Base-by-base conservation (phyloP, 768 basidiomycete genomes). In the Calocybe cyanea region DNA sequence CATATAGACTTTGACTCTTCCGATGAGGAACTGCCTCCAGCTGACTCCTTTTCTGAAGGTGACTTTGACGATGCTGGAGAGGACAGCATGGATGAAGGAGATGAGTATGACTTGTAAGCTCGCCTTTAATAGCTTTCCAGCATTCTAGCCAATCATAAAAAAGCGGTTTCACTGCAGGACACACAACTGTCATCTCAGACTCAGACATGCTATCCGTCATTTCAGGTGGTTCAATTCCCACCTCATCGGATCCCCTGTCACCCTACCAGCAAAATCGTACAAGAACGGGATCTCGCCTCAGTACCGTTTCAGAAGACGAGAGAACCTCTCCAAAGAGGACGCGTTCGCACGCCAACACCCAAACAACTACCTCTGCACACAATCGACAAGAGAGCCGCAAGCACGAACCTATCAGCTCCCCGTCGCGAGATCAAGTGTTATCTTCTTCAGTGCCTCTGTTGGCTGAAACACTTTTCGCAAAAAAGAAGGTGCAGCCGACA, bases 101-200 rank as follows among this genome's bases (percentile, higher is more conserved):
- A 88, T 51, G 87, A 86, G 49, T 90, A 89, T 52, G 88, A 90
- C 57, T 86, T 86, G 87, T 89, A 60, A 57, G 85, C 69, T 2
- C 23, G 15, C 4, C 38, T 38, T 18, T 7, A 30, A n/a, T 6
- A 28, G 11, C 18, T 4, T 14, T 25, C 19, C n/a, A 2, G 13
- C 35, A 30, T 41, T 15, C 36, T 41, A 17, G 33, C 44, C 21
- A 48, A 15, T 2, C 8, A 15, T 49, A 35, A 35, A 33, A 30
- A 54, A 89, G 87, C 1, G 82, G 85, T 44, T 89, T 87, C 62
- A 81, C 83, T 7, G 79, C 80, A 0, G 79, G 77, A 1, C 76
- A 77, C 25, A 66, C 76, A 8, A 74, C 69, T 2, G 59, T 71
- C 10, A 68, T 71, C 18, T 84, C 79, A 2, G 81, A 80, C 55